Conservation (phyloP, 257 asterid species). For the Plectranthus barbatus region DNA sequence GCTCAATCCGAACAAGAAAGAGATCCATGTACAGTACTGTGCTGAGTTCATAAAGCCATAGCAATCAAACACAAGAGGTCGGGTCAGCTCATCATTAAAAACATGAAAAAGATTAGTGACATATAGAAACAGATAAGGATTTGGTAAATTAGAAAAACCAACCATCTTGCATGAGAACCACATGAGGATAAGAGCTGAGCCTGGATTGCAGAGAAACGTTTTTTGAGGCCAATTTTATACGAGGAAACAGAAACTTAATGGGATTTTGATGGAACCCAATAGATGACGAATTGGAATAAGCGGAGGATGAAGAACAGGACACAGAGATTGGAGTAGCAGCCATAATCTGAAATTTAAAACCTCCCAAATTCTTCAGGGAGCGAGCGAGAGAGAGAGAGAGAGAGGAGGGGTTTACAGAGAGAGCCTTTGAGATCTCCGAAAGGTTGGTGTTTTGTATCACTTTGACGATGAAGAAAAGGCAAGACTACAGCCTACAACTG, state of each 20-base stretch:
- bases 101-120: not conserved
- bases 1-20: too few species aligned
- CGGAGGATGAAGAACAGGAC: slow-evolving; percentile 47
- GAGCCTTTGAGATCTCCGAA: not conserved
- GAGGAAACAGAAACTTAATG: slow-evolving; percentile 14
- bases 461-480: not conserved
- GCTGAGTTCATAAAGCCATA: too few species aligned
- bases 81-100: not conserved
- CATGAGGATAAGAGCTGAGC: slow-evolving; percentile 24
- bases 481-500: not conserved
- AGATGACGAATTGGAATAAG: slow-evolving; percentile 37
- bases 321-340: slow-evolving; percentile 23
- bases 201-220: slow-evolving; percentile 36
- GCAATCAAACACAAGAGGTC: too few species aligned
- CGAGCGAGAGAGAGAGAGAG: not conserved
- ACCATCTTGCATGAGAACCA: slow-evolving; percentile 71
- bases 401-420: slow-evolving; percentile 22
- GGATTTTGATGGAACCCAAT: slow-evolving; percentile 20
- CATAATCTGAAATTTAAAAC: slow-evolving; percentile 27
- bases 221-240: slow-evolving; percentile 22
- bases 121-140: not conserved
- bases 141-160: slow-evolving; percentile 6
- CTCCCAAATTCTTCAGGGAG: not conserved
- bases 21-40: too few species aligned
- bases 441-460: slow-evolving; percentile 22